phyloP scores from a whole-genome alignment of 78 protist species.

The Dictyostelium citrinum region DNA sequence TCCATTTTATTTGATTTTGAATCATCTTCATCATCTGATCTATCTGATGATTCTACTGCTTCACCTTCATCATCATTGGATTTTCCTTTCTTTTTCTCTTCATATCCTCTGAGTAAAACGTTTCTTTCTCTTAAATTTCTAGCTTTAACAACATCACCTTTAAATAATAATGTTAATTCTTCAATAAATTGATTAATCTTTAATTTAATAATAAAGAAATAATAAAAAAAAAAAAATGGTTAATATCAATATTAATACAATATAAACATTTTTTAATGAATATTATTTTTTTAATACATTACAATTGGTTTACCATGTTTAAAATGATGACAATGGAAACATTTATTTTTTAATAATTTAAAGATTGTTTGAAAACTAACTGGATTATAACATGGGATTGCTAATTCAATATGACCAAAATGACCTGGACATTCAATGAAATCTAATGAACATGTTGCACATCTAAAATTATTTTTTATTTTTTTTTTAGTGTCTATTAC shows the following conservation, averaged over 20 bases:
- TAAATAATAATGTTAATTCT: slow-evolving; percentile 43
- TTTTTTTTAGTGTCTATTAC: not conserved
- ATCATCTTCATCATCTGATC: slow-evolving; percentile 5
- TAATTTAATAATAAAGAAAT: too few relatives aligned
- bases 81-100: not conserved
- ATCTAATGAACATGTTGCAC: slow-evolving; percentile 89
- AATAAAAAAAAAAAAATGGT: not conserved
- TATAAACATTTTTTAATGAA: too few relatives aligned
- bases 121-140: slow-evolving; percentile 38
- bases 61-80: not conserved
- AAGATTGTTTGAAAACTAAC: slow-evolving; percentile 68
- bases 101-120: not conserved
- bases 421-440: slow-evolving; percentile 97
- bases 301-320: slow-evolving; percentile 71
- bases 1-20: slow-evolving; percentile 3
- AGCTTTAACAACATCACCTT: slow-evolving; percentile 57
- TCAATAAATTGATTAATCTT: slow-evolving; percentile 22
- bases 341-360: slow-evolving; percentile 82
- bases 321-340: slow-evolving; percentile 90
- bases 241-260: not conserved
- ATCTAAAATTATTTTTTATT: slow-evolving; percentile 36
- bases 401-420: slow-evolving; percentile 94
- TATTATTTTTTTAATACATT: slow-evolving; percentile 3
- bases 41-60: not conserved
- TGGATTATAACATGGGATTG: slow-evolving; percentile 93